phyloP scores from a whole-genome alignment of 2,329 filamentous ascomycete genomes.

The Colletotrichum echinochloae region DNA sequence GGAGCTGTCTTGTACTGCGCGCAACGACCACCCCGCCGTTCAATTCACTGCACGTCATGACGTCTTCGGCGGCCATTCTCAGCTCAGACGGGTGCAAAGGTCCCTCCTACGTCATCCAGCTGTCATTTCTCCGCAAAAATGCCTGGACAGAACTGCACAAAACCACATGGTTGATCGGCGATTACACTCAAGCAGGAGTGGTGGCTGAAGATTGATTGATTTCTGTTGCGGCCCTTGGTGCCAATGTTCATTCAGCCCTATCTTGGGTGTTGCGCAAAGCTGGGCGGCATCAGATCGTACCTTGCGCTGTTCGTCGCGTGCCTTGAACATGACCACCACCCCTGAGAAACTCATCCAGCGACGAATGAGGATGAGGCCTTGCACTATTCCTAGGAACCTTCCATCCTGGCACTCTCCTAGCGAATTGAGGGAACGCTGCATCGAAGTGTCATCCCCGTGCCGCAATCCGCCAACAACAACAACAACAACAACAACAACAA shows the following conservation, averaged over 20 bases:
- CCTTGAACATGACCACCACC: constrained; percentile 4
- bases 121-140: constrained; percentile 36
- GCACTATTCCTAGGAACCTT: background rate
- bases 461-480: background rate
- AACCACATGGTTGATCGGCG: constrained; percentile 31
- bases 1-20: constrained; percentile 5
- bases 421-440: background rate
- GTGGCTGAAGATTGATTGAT: background rate
- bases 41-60: constrained; percentile 35
- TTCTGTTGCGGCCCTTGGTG: background rate
- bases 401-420: background rate
- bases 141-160: constrained; percentile 22
- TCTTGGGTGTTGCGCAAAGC: background rate
- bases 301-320: constrained; percentile 15
- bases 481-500: no score
- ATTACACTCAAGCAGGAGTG: constrained; percentile 7
- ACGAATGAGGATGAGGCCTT: background rate
- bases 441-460: background rate
- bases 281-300: constrained; percentile 1
- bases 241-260: constrained; percentile 26
- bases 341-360: constrained; percentile 2
- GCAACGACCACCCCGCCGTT: constrained; percentile 22
- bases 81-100: constrained; percentile 30
- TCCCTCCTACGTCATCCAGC: constrained; percentile 33
- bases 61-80: constrained; percentile 35